A percentile compares a stretch with the other conserved stretches of the same genome.
These are phyloP conservation scores for Leccinum subspadiceum DNA, from an alignment of 1,284 basidiomycete genomes.

Conservation along the genomic window DNA sequence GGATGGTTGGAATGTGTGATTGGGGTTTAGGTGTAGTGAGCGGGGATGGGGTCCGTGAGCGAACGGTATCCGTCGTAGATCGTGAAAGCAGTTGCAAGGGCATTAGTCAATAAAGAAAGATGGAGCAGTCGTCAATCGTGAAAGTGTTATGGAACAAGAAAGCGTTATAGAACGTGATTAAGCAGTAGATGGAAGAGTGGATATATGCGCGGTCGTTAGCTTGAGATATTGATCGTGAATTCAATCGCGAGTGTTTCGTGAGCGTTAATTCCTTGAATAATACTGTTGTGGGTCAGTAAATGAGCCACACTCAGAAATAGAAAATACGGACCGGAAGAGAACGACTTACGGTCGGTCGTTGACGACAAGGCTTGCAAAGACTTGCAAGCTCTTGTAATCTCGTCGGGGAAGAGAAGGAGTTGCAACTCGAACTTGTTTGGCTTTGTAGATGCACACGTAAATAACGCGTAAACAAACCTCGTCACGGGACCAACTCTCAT, in stretches of 20 bases:
- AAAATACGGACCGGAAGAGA: constrained; percentile 22
- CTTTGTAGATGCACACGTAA: constrained; percentile 26
- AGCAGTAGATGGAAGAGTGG: neutral
- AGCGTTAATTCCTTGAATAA: constrained; percentile 10
- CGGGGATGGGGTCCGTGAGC: too few species aligned
- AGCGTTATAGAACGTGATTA: constrained; percentile 17
- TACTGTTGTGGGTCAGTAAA: neutral
- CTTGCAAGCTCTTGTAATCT: constrained; percentile 14
- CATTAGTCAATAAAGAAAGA: too few species aligned
- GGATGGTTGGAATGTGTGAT: too few species aligned
- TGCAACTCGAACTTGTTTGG: constrained; percentile 37
- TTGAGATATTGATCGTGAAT: constrained; percentile 21
- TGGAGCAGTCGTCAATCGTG: too few species aligned
- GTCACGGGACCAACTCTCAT: constrained; percentile 21
- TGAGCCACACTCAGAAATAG: neutral
- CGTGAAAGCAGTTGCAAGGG: too few species aligned
- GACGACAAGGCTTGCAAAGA: constrained; percentile 22
- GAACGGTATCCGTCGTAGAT: too few species aligned
- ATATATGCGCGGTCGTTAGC: constrained; percentile 23
- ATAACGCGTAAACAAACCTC: constrained; percentile 34
- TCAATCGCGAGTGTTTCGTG: constrained; percentile 19
- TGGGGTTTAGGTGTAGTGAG: too few species aligned
- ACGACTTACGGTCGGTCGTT: constrained; percentile 30
- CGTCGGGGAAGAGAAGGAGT: constrained; percentile 22
- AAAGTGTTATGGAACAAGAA: too few species aligned